Conservation (phyloP, 306 rosid species). For the Quercus alba region DNA sequence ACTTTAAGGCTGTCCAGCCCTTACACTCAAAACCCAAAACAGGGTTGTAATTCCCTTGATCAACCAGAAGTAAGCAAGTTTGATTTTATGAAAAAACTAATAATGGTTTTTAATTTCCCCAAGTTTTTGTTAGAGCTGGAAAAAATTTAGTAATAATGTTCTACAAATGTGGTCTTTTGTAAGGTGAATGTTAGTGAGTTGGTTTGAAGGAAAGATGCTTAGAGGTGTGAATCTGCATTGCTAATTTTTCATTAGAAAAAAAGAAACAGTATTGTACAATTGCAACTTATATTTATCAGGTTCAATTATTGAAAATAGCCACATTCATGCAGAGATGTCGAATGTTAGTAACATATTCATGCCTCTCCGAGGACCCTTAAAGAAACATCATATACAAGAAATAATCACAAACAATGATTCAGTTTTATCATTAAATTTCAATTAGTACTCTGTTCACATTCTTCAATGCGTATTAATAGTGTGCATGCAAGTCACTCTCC, state of each 20-base stretch:
- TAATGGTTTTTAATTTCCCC: not conserved
- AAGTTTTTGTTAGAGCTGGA: not conserved
- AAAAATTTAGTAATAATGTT: not conserved
- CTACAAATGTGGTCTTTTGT: not conserved
- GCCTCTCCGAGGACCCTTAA: not conserved
- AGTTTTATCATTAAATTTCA: not conserved
- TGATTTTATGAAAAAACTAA: not conserved
- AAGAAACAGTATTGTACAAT: not conserved
- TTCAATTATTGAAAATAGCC: not conserved
- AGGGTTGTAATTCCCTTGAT: not conserved
- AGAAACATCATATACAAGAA: not conserved
- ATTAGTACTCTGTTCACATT: not conserved
- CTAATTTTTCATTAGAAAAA: too few species aligned
- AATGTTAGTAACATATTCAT: not conserved
- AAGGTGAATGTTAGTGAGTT: not conserved
- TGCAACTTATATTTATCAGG: not conserved
- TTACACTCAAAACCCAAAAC: not conserved
- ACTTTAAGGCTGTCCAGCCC: not conserved
- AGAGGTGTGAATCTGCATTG: not conserved
- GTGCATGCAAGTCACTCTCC: not conserved
- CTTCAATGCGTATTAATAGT: not conserved
- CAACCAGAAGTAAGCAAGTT: not conserved
- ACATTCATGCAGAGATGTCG: not conserved
- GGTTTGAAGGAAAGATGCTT: not conserved
- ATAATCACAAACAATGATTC: not conserved